Conservation (phyloP, 768 basidiomycete genomes). For the Daedaleopsis nitida region DNA sequence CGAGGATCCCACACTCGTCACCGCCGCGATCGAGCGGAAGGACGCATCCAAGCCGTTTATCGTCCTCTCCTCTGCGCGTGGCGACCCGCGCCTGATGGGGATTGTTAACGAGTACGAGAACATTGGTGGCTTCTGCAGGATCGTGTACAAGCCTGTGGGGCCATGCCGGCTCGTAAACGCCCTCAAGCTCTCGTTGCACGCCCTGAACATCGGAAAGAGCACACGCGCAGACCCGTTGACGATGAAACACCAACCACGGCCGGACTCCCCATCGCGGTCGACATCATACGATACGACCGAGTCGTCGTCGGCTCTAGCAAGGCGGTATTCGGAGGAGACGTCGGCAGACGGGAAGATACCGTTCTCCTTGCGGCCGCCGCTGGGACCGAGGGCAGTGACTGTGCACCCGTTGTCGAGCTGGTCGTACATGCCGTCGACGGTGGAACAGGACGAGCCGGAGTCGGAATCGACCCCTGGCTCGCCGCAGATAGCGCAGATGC, state of each 20-base stretch:
- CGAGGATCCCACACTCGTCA: slow-evolving; percentile 66
- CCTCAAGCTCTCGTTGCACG: slow-evolving; percentile 64
- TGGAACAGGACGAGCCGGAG: slow-evolving; percentile 37
- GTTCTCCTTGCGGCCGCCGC: slow-evolving; percentile 45
- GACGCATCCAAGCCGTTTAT: slow-evolving; percentile 70
- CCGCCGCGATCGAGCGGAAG: slow-evolving; percentile 55
- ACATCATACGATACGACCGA: slow-evolving; percentile 8
- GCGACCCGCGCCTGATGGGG: slow-evolving; percentile 61
- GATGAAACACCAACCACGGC: slow-evolving; percentile 6
- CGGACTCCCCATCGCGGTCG: slow-evolving; percentile 6
- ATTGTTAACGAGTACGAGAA: slow-evolving; percentile 72
- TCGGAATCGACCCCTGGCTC: slow-evolving; percentile 18
- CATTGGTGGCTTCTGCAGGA: slow-evolving; percentile 85
- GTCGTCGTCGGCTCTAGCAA: slow-evolving; percentile 21
- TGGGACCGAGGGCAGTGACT: slow-evolving; percentile 57
- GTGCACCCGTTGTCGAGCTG: slow-evolving; percentile 43
- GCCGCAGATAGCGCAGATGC: slow-evolving; percentile 23
- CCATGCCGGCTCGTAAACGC: slow-evolving; percentile 71
- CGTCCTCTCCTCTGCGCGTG: slow-evolving; percentile 71
- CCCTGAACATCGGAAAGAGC: slow-evolving; percentile 47
- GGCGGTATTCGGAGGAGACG: slow-evolving; percentile 53
- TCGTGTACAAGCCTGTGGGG: slow-evolving; percentile 88
- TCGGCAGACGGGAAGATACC: not conserved
- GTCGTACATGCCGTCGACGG: slow-evolving; percentile 36
- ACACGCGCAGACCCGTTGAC: slow-evolving; percentile 29